Conservation (phyloP, 148 eudicot species). For the Rhododendron mucronatum region DNA sequence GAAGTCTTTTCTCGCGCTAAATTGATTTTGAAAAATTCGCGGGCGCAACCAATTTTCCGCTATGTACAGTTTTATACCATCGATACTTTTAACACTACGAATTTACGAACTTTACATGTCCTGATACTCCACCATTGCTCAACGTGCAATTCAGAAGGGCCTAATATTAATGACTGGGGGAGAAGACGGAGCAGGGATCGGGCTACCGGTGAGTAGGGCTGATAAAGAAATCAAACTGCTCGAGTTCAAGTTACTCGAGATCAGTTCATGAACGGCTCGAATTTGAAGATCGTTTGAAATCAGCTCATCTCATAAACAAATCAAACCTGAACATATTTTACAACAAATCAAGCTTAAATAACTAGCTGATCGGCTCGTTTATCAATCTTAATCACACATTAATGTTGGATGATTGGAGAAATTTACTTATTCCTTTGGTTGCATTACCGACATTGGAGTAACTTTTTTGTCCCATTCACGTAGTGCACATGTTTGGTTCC, state of each 20-base stretch:
- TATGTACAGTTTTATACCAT: no score
- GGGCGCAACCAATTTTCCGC: no score
- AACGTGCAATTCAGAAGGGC: no score
- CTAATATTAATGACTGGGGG: no score
- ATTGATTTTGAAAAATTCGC: no score
- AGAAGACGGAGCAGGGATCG: no score
- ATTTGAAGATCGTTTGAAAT: background rate
- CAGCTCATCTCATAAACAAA: background rate
- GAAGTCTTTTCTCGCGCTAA: no score
- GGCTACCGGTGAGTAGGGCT: no score
- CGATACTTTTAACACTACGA: no score
- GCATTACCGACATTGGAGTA: background rate
- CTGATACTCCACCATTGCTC: no score
- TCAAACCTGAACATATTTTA: background rate
- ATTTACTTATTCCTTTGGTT: background rate
- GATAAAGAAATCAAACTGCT: background rate
- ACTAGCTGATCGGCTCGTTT: background rate
- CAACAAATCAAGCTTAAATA: background rate
- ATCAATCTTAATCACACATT: background rate
- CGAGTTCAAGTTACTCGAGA: background rate
- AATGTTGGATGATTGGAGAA: background rate
- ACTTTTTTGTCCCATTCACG: background rate
- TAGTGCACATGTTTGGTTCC: background rate
- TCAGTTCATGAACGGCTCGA: background rate
- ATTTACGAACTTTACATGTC: no score